Percentiles rank a stretch among this genome's conserved stretches.
phyloP scores from a whole-genome alignment of 805 yeast genomes.

The Yarrowia keelungensis region DNA sequence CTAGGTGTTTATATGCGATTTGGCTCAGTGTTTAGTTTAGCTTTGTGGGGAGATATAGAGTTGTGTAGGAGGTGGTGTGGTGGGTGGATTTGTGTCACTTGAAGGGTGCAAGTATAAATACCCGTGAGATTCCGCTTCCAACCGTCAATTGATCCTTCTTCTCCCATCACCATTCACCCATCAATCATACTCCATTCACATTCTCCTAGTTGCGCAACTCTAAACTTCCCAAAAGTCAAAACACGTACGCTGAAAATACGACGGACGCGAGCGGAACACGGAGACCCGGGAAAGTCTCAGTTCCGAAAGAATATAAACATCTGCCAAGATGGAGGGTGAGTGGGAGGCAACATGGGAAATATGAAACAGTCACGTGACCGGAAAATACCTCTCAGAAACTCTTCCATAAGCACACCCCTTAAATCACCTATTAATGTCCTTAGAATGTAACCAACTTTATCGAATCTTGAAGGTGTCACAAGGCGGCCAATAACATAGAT shows the following conservation, averaged over 20 bases:
- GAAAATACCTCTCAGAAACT: no score
- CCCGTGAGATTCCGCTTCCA: no score
- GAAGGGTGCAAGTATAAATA: not conserved
- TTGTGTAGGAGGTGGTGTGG: not conserved
- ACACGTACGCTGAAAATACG: constrained; percentile 24
- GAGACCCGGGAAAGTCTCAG: not conserved
- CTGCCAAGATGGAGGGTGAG: not conserved
- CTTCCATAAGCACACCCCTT: no score
- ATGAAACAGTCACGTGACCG: no score
- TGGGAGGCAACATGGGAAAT: no score
- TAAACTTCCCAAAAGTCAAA: not conserved
- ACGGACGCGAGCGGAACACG: constrained; percentile 22
- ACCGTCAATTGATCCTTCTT: no score
- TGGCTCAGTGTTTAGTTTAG: not conserved
- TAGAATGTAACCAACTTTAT: no score
- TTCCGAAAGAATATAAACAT: not conserved
- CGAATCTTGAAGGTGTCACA: no score
- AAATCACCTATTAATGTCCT: no score
- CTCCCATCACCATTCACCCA: no score
- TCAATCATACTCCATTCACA: no score
- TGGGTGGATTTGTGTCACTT: not conserved
- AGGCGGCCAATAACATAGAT: no score
- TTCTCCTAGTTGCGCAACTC: not conserved
- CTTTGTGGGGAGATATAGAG: not conserved
- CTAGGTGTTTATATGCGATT: not conserved